Conservation (phyloP, 805 yeast species). For the Starmerella tilneyi region DNA sequence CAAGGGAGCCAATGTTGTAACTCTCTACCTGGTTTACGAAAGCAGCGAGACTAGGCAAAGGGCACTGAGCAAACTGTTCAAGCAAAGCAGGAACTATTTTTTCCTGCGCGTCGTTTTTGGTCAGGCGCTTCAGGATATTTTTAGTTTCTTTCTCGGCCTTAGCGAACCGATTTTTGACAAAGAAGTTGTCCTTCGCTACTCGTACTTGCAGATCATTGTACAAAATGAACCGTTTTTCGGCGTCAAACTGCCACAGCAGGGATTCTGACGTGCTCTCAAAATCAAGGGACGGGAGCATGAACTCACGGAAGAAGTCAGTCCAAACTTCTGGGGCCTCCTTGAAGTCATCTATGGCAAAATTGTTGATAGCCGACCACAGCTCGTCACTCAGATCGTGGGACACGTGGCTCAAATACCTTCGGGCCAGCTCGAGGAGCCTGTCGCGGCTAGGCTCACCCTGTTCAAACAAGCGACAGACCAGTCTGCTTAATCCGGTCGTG, state of each 20-base stretch:
- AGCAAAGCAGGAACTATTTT: constrained; percentile 18
- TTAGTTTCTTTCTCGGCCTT: constrained; percentile 19
- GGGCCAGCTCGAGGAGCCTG: not conserved
- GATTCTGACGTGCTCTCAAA: not conserved
- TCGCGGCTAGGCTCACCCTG: not conserved
- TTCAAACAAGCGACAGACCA: not conserved
- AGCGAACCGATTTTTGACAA: constrained; percentile 17
- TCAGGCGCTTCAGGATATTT: constrained; percentile 18
- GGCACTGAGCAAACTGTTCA: constrained; percentile 14
- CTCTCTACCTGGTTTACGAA: constrained; percentile 22
- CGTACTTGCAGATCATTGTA: constrained; percentile 17
- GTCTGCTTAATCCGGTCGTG: constrained; percentile 1
- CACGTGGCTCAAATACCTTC: constrained; percentile 1
- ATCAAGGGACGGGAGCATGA: constrained; percentile 20
- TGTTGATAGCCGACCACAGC: constrained; percentile 8
- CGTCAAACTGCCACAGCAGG: constrained; percentile 4
- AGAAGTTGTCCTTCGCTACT: constrained; percentile 9
- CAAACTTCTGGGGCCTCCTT: not conserved
- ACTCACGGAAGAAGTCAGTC: constrained; percentile 12
- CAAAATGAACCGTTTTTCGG: constrained; percentile 9
- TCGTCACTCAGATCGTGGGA: constrained; percentile 9
- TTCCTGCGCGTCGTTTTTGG: constrained; percentile 15
- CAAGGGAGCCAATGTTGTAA: constrained; percentile 21
- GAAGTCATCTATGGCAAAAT: not conserved
- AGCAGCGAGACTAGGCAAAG: constrained; percentile 19